These are phyloP conservation scores for Epichloe typhina DNA, from an alignment of 2,329 filamentous ascomycete genomes.

Conservation along the genomic window DNA sequence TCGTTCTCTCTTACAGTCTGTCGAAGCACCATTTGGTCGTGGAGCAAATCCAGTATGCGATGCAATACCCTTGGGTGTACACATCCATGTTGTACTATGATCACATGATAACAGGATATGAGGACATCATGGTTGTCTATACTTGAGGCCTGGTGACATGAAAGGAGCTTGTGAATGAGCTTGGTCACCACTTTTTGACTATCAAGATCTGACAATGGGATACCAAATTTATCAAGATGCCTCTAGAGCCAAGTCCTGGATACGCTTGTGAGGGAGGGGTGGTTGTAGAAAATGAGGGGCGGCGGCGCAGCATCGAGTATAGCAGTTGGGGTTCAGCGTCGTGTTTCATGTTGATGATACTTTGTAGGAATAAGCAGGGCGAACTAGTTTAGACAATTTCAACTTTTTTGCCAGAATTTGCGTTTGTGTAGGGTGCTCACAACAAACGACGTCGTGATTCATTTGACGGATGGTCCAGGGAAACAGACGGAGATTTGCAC, in stretches of 20 bases:
- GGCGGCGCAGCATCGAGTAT: neutral
- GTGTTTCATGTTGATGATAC: neutral
- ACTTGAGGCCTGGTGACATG: neutral
- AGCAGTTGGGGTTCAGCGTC: neutral
- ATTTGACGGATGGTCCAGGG: too few species aligned
- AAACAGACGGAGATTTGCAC: neutral
- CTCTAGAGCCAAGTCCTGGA: neutral
- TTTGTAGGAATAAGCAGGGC: neutral
- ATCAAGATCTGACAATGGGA: neutral
- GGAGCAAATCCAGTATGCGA: neutral
- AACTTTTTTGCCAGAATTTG: neutral
- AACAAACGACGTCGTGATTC: too few species aligned
- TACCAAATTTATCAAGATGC: neutral
- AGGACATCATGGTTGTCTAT: neutral
- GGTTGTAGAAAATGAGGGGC: neutral
- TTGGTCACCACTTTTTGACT: too few species aligned
- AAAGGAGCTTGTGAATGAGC: neutral
- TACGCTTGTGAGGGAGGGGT: neutral
- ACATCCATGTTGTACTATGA: constrained; percentile 7
- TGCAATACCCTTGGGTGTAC: neutral
- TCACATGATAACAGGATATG: neutral
- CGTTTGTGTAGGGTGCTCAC: neutral
- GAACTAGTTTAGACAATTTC: neutral
- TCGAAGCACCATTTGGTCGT: neutral
- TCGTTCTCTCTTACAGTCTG: neutral